phyloP scores from a whole-genome alignment of 768 basidiomycete genomes.

The Multifurca ochricompacta region DNA sequence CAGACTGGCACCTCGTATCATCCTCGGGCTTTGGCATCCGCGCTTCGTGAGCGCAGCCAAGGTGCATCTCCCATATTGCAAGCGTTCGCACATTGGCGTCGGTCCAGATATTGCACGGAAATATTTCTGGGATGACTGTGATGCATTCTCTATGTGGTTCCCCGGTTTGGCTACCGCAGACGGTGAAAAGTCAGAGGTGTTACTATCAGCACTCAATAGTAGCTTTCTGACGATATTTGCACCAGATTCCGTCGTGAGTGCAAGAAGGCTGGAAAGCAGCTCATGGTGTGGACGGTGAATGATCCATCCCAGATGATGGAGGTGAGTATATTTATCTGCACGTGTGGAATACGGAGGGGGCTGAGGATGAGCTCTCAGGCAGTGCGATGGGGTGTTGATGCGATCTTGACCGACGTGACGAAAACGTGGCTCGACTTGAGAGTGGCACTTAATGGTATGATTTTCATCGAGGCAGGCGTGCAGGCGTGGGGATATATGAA shows the following conservation, averaged over 20 bases:
- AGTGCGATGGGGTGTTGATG: constrained; percentile 43
- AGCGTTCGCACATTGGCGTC: constrained; percentile 76
- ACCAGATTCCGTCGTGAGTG: constrained; percentile 75
- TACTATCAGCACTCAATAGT: neutral
- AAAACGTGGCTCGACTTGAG: constrained; percentile 35
- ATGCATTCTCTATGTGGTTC: constrained; percentile 84
- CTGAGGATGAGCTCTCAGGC: constrained; percentile 42
- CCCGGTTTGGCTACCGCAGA: constrained; percentile 59
- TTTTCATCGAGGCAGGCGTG: neutral
- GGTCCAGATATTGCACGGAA: constrained; percentile 64
- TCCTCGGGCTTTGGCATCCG: constrained; percentile 88
- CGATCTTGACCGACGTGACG: constrained; percentile 40
- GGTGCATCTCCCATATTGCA: constrained; percentile 69
- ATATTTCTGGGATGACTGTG: constrained; percentile 85
- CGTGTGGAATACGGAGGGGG: neutral
- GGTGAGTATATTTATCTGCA: constrained; percentile 34
- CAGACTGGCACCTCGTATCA: constrained; percentile 66
- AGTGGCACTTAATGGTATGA: constrained; percentile 24
- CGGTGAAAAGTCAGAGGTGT: constrained; percentile 51
- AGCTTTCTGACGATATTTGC: neutral
- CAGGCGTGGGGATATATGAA: neutral
- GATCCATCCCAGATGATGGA: constrained; percentile 84
- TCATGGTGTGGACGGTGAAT: constrained; percentile 98
- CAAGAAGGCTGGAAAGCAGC: constrained; percentile 64
- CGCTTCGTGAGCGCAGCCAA: constrained; percentile 76